Percentiles rank a stretch among this genome's conserved stretches.
Evolutionary conservation across 768 basidiomycete species (phyloP).

Genomic region (Multifurca ochricompacta): DNA sequence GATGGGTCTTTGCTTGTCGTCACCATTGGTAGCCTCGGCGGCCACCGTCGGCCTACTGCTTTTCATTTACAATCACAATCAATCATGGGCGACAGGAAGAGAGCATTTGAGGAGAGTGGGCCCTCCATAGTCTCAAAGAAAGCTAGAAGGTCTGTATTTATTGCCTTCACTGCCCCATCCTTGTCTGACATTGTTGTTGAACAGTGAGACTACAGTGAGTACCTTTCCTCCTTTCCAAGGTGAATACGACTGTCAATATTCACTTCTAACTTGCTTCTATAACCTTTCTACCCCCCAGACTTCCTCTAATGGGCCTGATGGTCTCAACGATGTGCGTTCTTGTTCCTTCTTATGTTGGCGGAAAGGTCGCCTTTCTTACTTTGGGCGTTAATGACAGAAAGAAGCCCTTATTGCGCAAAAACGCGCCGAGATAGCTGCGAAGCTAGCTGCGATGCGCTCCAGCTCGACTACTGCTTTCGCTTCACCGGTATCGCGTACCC

Average conservation of each 20-base stretch:
- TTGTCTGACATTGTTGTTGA: constrained; percentile 23
- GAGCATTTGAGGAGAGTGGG: constrained; percentile 13
- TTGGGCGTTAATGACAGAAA: constrained; percentile 20
- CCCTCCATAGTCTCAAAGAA: constrained; percentile 16
- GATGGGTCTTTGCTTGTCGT: neutral
- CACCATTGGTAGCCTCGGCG: constrained; percentile 22
- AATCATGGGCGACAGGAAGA: constrained; percentile 19
- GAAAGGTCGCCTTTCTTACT: neutral
- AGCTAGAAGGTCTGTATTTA: constrained; percentile 48
- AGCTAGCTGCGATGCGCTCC: constrained; percentile 50
- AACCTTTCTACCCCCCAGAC: constrained; percentile 54
- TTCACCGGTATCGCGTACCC: constrained; percentile 25
- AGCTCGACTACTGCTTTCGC: constrained; percentile 15
- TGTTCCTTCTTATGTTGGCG: neutral
- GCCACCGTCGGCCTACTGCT: neutral
- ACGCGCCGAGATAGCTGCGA: constrained; percentile 78
- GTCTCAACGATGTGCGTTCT: neutral
- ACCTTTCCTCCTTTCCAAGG: constrained; percentile 43
- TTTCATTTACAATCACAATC: neutral
- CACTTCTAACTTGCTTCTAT: constrained; percentile 58
- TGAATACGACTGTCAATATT: constrained; percentile 54
- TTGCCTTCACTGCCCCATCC: neutral
- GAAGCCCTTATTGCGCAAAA: constrained; percentile 75
- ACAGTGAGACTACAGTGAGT: constrained; percentile 67
- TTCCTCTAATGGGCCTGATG: constrained; percentile 36